A percentile compares a stretch with the other conserved stretches of the same genome.
Evolutionary conservation across 306 rosid genomes (phyloP).

Genomic region (Hippophae tibetana): DNA sequence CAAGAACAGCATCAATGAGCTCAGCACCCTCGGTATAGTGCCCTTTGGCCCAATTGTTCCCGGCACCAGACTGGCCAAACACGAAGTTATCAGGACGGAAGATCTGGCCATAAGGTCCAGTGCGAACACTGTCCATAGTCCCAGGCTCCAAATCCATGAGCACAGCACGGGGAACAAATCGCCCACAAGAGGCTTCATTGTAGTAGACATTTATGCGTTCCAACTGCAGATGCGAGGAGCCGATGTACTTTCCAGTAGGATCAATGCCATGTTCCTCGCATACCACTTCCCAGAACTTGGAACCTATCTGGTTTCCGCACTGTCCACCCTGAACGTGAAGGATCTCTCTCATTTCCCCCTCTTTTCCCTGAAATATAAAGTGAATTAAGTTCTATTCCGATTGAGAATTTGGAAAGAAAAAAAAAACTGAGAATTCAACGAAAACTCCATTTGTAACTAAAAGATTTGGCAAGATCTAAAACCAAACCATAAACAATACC

Average conservation of each 20-base stretch:
- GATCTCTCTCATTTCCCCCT: constrained; percentile 13
- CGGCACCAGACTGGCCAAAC: constrained; percentile 20
- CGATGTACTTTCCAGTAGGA: constrained; percentile 18
- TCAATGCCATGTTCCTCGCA: constrained; percentile 21
- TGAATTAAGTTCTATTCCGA: too few species aligned
- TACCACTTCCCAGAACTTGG: constrained; percentile 21
- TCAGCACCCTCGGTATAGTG: constrained; percentile 23
- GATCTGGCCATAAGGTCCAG: constrained; percentile 22
- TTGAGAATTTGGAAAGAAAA: too few species aligned
- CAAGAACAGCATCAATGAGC: constrained; percentile 19
- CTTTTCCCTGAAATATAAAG: not conserved
- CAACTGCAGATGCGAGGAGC: constrained; percentile 16
- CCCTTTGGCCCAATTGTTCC: constrained; percentile 22
- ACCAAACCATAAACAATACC: too few species aligned
- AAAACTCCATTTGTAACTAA: too few species aligned
- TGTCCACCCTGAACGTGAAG: constrained; percentile 19
- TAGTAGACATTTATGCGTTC: constrained; percentile 21
- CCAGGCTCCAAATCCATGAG: constrained; percentile 24
- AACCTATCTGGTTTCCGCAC: constrained; percentile 20
- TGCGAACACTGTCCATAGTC: constrained; percentile 22
- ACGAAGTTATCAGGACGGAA: constrained; percentile 23
- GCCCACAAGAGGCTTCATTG: constrained; percentile 20
- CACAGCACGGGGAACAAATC: constrained; percentile 24
- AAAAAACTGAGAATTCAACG: too few species aligned
- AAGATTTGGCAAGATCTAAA: too few species aligned